Evolutionary conservation across 2,329 filamentous ascomycete genomes (phyloP).

Genomic region (Laburnicola sp.): DNA sequence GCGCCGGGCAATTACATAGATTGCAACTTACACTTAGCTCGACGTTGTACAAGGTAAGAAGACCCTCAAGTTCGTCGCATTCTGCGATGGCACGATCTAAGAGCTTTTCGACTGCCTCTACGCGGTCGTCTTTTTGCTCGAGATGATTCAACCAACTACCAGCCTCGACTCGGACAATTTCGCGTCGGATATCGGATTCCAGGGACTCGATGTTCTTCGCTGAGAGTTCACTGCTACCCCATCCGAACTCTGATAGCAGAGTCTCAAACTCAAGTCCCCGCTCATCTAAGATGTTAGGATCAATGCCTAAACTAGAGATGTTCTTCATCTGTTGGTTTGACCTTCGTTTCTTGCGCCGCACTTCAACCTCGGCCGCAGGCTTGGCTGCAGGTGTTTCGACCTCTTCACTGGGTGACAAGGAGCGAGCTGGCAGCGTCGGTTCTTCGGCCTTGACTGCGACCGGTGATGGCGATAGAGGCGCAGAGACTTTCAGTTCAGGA

Average conservation of each 20-base stretch:
- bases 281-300: constrained; percentile 73
- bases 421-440: constrained; percentile 39
- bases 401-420: constrained; percentile 30
- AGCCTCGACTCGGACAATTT: constrained; percentile 87
- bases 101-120: constrained; percentile 80
- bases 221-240: constrained; percentile 77
- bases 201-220: constrained; percentile 76
- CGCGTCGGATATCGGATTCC: constrained; percentile 80
- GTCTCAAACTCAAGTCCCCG: constrained; percentile 79
- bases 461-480: constrained; percentile 29
- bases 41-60: constrained; percentile 91
- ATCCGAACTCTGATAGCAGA: constrained; percentile 84
- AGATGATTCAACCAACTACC: constrained; percentile 86
- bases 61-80: constrained; percentile 93
- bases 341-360: constrained; percentile 63
- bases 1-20: constrained; percentile 11
- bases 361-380: constrained; percentile 46
- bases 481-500: constrained; percentile 42
- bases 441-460: constrained; percentile 24
- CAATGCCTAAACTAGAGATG: constrained; percentile 74
- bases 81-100: constrained; percentile 90
- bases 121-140: constrained; percentile 85
- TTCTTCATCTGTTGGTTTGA: constrained; percentile 79
- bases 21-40: constrained; percentile 75
- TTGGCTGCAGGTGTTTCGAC: constrained; percentile 27